These are phyloP conservation scores for Gossypium lobatum DNA, from an alignment of 441 rosid genomes.

Conservation along the genomic window DNA sequence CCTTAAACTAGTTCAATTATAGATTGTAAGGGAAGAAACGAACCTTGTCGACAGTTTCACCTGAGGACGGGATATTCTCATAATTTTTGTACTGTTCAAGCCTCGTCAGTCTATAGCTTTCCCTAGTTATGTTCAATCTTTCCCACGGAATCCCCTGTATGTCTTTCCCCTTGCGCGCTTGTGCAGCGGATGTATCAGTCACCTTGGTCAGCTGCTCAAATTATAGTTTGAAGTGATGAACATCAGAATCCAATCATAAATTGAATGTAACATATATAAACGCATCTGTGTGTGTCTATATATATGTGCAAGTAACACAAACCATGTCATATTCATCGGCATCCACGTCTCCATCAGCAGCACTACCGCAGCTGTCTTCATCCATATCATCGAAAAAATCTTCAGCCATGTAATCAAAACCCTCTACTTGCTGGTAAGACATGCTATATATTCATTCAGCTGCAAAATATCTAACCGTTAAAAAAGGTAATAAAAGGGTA, in stretches of 20 bases:
- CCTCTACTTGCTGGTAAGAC: conserved; percentile 28
- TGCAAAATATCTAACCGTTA: neutral
- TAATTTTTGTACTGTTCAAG: conserved; percentile 58
- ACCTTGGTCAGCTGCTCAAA: conserved; percentile 38
- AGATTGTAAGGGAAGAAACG: neutral
- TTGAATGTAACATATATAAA: no score
- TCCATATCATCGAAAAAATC: conserved; percentile 36
- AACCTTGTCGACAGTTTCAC: conserved; percentile 41
- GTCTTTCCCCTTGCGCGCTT: conserved; percentile 58
- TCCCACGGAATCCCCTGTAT: conserved; percentile 76
- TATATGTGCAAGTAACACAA: neutral
- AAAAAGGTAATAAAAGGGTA: neutral
- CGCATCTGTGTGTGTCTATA: no score
- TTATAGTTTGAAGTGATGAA: neutral
- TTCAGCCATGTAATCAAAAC: conserved; percentile 35
- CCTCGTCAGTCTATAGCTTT: conserved; percentile 49
- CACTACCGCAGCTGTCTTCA: conserved; percentile 29
- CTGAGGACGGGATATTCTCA: conserved; percentile 41
- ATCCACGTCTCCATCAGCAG: conserved; percentile 25
- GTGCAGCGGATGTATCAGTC: conserved; percentile 53
- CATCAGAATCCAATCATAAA: neutral
- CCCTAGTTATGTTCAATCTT: conserved; percentile 46
- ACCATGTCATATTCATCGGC: conserved; percentile 48
- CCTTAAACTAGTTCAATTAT: neutral
- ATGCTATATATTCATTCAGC: conserved; percentile 17